Conservation (phyloP, 2,329 filamentous ascomycete species). For the Fusarium armeniacum region DNA sequence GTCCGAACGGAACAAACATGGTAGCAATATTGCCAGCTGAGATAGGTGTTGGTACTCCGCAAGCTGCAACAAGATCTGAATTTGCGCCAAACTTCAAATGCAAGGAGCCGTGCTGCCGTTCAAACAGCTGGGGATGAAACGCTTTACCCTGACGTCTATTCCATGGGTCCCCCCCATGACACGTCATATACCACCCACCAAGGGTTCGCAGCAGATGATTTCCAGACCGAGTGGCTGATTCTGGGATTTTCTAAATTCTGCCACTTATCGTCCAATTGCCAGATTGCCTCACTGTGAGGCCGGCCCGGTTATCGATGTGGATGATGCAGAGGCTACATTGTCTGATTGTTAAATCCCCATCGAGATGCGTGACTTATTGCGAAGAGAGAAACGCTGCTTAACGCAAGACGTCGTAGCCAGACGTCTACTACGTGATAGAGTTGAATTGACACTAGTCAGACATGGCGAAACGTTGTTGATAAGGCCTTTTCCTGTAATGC, state of each 20-base stretch:
- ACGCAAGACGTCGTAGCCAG: neutral
- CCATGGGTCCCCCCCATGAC: slow-evolving; percentile 46
- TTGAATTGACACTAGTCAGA: neutral
- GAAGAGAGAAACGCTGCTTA: neutral
- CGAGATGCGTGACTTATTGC: neutral
- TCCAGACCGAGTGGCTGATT: slow-evolving; percentile 26
- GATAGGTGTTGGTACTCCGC: slow-evolving; percentile 13
- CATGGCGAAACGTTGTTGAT: neutral
- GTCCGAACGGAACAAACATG: slow-evolving; percentile 23
- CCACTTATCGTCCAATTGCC: slow-evolving; percentile 8
- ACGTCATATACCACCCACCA: slow-evolving; percentile 48
- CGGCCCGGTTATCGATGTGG: slow-evolving; percentile 19
- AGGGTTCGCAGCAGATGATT: slow-evolving; percentile 44
- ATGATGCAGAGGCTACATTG: neutral
- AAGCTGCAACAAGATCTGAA: slow-evolving; percentile 41
- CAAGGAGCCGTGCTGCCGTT: slow-evolving; percentile 43
- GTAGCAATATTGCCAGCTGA: slow-evolving; percentile 19
- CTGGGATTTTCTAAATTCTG: slow-evolving; percentile 8
- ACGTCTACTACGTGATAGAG: neutral
- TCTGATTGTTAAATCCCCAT: neutral
- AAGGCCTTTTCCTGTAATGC: neutral
- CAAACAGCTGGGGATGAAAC: slow-evolving; percentile 51
- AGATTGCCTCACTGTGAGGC: slow-evolving; percentile 17
- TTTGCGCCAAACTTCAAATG: slow-evolving; percentile 34
- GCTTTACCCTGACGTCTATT: slow-evolving; percentile 43